Base-by-base conservation (phyloP, 495 filamentous ascomycete species). In the Xylaria sp. region DNA sequence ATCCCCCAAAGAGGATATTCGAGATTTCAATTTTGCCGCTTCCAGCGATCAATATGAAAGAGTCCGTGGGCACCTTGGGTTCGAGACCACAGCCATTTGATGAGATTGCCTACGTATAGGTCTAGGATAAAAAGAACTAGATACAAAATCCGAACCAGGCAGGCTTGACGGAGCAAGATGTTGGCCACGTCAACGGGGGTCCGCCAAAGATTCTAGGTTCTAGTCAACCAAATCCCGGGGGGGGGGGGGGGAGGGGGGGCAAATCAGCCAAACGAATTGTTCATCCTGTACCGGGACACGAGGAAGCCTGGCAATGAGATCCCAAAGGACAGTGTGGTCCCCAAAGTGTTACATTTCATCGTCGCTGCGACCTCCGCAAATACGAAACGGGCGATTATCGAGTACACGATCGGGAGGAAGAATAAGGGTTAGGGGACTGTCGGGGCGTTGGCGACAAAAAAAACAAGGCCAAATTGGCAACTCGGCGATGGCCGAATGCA, bases 51-150 rank as follows among this genome's bases (percentile, higher is more conserved):
- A 46, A 46, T 46, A 14, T 46, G 11, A 46, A 46, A 46, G 43
- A 46, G 5, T 6, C 43, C 43, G 43, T 46, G 43, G 43, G 43
- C 43, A 46, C 43, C 43, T 46, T 46, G 43, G 43, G 43, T 46
- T 46, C 74, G 21, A 24, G 81, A 5, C 53, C 73, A 3, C 82
- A 82, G 70, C 83, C 83, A 0, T 82, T 83, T 40, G 79, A 85
- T 53, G 73, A 84, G 61, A 76, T 82, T 48, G 53, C 63, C 17
- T 80, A 74, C 44, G 7, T 81, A 53, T 83, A 73, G 72, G 74
- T 82, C 3, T 73, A 78, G 52, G 72, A 73, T n/a, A 46, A 46
- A 46, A 46, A 46, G 43, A 46, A 46, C 43, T 12, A 46, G 43
- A 46, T 46, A 46, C 43, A 14, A 19, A 46, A 46, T 46, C 43